Evolutionary conservation across 1,139 yeast genomes (phyloP).

Genomic region (Suhomyces wounanorum): DNA sequence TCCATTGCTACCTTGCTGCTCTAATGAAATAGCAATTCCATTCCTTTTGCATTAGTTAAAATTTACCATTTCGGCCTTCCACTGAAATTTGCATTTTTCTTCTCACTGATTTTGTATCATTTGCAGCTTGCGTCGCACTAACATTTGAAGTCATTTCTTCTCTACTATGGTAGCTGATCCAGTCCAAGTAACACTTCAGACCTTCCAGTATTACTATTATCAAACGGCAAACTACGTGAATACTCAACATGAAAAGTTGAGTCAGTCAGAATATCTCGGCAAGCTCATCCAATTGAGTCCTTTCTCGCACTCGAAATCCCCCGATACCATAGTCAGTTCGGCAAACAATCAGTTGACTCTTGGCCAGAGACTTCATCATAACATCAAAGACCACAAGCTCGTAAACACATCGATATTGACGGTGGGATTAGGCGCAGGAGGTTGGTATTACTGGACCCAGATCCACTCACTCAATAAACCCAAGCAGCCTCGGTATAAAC

Average conservation of each 20-base stretch:
- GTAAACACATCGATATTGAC: slow-evolving; percentile 24
- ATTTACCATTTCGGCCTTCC: background rate
- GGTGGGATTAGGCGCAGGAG: slow-evolving; percentile 33
- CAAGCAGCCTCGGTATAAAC: slow-evolving; percentile 20
- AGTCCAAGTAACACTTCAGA: slow-evolving; percentile 41
- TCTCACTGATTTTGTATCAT: slow-evolving; percentile 2
- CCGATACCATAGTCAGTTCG: background rate
- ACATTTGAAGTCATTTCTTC: background rate
- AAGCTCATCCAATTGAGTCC: slow-evolving; percentile 16
- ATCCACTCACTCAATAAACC: background rate
- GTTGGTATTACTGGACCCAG: slow-evolving; percentile 17
- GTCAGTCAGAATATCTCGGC: slow-evolving; percentile 22
- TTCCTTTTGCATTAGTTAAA: too few species aligned
- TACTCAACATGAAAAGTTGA: slow-evolving; percentile 27
- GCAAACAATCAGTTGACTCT: slow-evolving; percentile 2
- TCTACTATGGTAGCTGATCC: slow-evolving; percentile 48
- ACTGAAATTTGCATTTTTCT: background rate
- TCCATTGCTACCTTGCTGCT: too few species aligned
- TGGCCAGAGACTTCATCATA: slow-evolving; percentile 14
- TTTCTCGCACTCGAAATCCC: slow-evolving; percentile 1
- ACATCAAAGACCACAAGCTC: slow-evolving; percentile 18
- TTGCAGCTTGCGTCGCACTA: slow-evolving; percentile 1
- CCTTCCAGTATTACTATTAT: slow-evolving; percentile 30
- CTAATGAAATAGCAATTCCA: too few species aligned
- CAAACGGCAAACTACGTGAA: slow-evolving; percentile 27